A percentile compares a stretch with the other conserved stretches of the same genome.
Conservation (phyloP, 2,329 filamentous ascomycete genomes). For the Apiospora sp. region DNA sequence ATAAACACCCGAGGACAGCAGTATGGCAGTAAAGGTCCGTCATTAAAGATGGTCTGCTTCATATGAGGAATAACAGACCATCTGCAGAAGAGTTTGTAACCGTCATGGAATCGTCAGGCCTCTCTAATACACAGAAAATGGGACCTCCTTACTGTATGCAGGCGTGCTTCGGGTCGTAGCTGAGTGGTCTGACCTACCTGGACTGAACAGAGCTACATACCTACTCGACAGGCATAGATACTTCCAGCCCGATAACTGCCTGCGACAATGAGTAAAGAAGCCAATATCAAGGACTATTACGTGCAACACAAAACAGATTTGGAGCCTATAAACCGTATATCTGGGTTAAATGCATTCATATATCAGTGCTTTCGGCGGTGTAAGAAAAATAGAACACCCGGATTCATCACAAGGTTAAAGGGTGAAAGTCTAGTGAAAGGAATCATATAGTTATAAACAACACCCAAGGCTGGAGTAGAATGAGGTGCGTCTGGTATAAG, state of each 20-base stretch:
- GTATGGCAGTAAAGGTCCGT: neutral
- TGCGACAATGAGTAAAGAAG: neutral
- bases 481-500: neutral
- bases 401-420: neutral
- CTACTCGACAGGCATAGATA: neutral
- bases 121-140: neutral
- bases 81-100: neutral
- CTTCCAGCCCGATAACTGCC: neutral
- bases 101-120: neutral
- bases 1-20: neutral
- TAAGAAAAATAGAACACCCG: too few relatives aligned
- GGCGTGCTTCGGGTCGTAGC: neutral
- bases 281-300: neutral
- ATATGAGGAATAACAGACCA: neutral
- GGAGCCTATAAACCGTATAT: neutral
- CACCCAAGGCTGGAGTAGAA: neutral
- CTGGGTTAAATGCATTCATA: too few relatives aligned
- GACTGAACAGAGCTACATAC: neutral
- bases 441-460: neutral
- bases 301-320: neutral
- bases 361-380: neutral
- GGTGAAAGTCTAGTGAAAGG: neutral
- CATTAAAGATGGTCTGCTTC: neutral
- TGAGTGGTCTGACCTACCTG: neutral
- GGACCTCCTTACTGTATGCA: neutral